Percentiles rank a stretch among this genome's conserved stretches.
These are phyloP conservation scores for Wickerhamomyces ciferrii DNA, from an alignment of 805 yeast genomes.

Conservation along the genomic window DNA sequence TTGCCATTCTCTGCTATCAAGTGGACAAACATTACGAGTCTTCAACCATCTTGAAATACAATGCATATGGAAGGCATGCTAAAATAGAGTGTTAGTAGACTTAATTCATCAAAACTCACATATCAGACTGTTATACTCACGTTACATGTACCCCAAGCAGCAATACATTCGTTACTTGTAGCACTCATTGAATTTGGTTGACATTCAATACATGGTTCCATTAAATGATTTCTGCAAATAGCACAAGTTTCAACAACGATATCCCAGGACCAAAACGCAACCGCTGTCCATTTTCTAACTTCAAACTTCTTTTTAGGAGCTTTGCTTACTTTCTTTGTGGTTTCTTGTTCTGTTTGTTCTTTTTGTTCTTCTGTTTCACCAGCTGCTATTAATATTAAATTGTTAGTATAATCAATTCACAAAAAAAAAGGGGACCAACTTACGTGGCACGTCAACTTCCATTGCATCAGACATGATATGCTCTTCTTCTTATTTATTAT, in stretches of 20 bases:
- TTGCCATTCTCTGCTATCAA: slow-evolving; percentile 91
- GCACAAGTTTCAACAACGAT: slow-evolving; percentile 95
- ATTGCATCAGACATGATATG: slow-evolving; percentile 16
- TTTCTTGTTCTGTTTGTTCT: slow-evolving; percentile 4
- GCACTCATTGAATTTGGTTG: slow-evolving; percentile 72
- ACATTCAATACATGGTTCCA: slow-evolving; percentile 98
- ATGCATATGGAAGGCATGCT: slow-evolving; percentile 96
- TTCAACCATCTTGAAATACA: slow-evolving; percentile 95
- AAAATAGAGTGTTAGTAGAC: background rate
- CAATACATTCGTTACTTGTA: slow-evolving; percentile 72
- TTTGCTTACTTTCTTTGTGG: slow-evolving; percentile 10
- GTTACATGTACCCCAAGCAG: slow-evolving; percentile 96
- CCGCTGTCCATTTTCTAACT: slow-evolving; percentile 97
- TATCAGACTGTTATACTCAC: slow-evolving; percentile 9
- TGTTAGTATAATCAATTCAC: background rate
- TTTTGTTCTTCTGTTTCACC: background rate
- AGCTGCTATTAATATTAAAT: background rate
- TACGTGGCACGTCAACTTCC: slow-evolving; percentile 22
- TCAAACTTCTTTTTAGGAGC: slow-evolving; percentile 70
- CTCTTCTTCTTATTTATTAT: background rate
- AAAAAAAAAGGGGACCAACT: background rate
- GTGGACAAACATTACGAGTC: slow-evolving; percentile 93
- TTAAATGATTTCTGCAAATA: slow-evolving; percentile 93
- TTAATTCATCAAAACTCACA: no score
- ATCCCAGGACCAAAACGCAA: slow-evolving; percentile 99